Evolutionary conservation across 2,329 filamentous ascomycete genomes (phyloP).

Genomic region (Exophiala phaeomuriformis): DNA sequence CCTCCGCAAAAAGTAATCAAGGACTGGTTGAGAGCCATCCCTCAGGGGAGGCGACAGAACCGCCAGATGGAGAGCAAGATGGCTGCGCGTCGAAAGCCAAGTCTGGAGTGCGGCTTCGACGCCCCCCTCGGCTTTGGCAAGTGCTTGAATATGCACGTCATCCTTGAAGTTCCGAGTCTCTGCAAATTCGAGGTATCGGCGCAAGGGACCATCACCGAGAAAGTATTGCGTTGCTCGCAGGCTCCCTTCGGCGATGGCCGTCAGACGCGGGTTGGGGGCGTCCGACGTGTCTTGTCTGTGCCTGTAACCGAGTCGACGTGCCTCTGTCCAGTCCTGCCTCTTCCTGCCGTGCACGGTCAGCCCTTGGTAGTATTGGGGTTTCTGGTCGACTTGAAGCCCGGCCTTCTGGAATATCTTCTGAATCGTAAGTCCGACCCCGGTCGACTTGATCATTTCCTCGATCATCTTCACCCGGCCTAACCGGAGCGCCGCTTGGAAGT

Average conservation of each 20-base stretch:
- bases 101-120: conserved; percentile 56
- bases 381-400: conserved; percentile 56
- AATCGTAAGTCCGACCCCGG: conserved; percentile 63
- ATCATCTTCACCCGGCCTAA: conserved; percentile 51
- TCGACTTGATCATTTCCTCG: conserved; percentile 56
- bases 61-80: conserved; percentile 60
- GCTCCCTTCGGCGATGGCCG: conserved; percentile 39
- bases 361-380: conserved; percentile 68
- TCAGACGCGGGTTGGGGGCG: conserved; percentile 31
- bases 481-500: conserved; percentile 39
- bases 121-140: conserved; percentile 54
- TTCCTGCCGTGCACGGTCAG: conserved; percentile 70
- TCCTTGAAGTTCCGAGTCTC: conserved; percentile 46
- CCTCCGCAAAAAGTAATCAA: conserved; percentile 59
- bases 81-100: conserved; percentile 42
- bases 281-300: conserved; percentile 29
- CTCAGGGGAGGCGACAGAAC: conserved; percentile 42
- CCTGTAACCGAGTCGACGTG: conserved; percentile 45
- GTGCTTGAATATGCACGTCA: conserved; percentile 55
- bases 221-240: conserved; percentile 72
- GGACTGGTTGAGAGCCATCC: conserved; percentile 45
- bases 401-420: conserved; percentile 59
- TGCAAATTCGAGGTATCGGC: conserved; percentile 63
- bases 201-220: conserved; percentile 60
- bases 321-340: conserved; percentile 64